Conservation (phyloP, 345 rosid genomes). For the Populus alba region DNA sequence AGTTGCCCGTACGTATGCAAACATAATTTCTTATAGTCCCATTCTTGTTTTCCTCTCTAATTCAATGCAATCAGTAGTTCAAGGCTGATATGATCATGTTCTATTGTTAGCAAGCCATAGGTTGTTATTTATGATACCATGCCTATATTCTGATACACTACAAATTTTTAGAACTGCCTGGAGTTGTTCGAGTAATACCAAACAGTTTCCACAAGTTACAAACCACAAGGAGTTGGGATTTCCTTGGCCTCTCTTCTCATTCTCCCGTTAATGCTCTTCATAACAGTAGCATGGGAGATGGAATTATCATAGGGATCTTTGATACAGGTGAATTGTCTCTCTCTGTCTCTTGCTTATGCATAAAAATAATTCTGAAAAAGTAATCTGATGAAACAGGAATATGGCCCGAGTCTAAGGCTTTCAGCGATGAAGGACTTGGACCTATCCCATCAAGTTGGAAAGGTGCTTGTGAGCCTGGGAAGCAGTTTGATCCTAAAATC, state of each 20-base stretch:
- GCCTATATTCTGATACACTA: too few species aligned
- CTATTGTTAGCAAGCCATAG: too few species aligned
- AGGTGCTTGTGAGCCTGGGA: conserved; percentile 37
- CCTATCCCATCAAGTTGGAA: conserved; percentile 42
- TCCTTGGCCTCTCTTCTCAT: too few species aligned
- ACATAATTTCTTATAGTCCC: neutral
- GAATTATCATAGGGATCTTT: conserved; percentile 54
- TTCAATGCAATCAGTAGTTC: too few species aligned
- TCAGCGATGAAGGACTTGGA: conserved; percentile 37
- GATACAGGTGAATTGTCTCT: conserved; percentile 34
- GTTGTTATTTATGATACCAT: too few species aligned
- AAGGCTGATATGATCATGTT: neutral
- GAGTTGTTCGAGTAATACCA: conserved; percentile 52
- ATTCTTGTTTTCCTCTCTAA: too few species aligned
- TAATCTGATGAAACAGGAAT: conserved; percentile 8
- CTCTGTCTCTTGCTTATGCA: too few species aligned
- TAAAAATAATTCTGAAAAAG: too few species aligned
- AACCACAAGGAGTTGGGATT: conserved; percentile 66
- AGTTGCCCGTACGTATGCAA: conserved; percentile 40
- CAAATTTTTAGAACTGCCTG: conserved; percentile 39
- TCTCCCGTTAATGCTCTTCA: conserved; percentile 37
- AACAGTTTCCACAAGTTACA: conserved; percentile 50
- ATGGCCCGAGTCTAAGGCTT: conserved; percentile 39
- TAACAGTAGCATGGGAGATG: conserved; percentile 55
- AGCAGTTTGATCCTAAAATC: conserved; percentile 21